These are phyloP conservation scores for Mycena galericulata DNA, from an alignment of 768 basidiomycete species.

Conservation along the genomic window DNA sequence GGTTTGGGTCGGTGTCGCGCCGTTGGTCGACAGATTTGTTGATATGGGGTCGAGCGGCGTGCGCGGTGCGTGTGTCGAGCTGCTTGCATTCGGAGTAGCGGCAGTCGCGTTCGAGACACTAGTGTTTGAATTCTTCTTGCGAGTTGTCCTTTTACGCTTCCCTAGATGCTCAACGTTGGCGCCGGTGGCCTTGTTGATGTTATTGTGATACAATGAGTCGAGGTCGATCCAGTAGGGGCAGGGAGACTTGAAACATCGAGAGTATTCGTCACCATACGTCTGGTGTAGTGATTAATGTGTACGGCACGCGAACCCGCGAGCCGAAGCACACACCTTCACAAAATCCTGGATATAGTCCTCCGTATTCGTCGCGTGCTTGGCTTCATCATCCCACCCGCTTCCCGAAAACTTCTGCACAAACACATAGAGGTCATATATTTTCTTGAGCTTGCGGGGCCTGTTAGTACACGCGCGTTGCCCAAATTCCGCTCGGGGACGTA, in stretches of 20 bases:
- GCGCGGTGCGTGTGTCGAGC: no score
- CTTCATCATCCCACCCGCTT: conserved; percentile 3
- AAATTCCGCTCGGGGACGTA: neutral
- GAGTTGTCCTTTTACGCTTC: neutral
- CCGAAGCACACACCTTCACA: neutral
- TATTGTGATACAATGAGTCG: neutral
- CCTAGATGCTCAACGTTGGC: neutral
- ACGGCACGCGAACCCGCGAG: neutral
- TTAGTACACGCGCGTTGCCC: no score
- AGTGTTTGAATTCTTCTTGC: neutral
- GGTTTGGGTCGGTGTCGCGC: no score
- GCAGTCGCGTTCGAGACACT: no score
- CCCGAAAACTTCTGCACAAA: neutral
- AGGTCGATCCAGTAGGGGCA: conserved; percentile 7
- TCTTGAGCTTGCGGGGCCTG: neutral
- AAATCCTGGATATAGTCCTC: neutral
- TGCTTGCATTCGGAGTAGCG: no score
- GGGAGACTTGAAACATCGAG: neutral
- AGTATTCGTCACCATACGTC: conserved; percentile 7
- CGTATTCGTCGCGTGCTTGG: conserved; percentile 3
- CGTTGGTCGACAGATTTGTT: no score
- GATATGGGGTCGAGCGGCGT: no score
- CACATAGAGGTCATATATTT: neutral
- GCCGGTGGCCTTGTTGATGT: neutral
- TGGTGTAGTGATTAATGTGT: neutral